Percentiles rank a stretch among this genome's conserved stretches.
Conservation (phyloP, 345 rosid genomes). For the Eucalyptus pauciflora region DNA sequence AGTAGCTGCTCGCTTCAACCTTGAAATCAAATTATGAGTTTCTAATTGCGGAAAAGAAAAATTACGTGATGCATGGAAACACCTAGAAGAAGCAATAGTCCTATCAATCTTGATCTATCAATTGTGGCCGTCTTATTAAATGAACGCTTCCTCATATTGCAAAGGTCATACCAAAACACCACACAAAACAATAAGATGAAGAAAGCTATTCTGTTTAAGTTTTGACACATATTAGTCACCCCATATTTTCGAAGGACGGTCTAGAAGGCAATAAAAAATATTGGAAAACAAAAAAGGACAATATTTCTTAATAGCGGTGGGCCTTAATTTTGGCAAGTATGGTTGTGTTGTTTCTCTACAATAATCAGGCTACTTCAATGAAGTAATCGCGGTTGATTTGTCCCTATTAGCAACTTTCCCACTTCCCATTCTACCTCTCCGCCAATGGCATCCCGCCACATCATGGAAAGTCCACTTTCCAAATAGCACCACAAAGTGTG, state of each 20-base stretch:
- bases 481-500: no score
- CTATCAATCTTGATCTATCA: rapidly evolving
- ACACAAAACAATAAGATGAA: neutral
- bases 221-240: neutral
- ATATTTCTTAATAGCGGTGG: neutral
- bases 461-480: no score
- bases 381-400: neutral
- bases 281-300: neutral
- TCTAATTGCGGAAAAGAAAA: no score
- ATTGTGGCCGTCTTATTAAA: no score
- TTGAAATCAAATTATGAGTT: no score
- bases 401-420: neutral
- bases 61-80: no score
- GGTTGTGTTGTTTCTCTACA: neutral
- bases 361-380: neutral
- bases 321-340: neutral
- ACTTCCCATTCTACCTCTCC: rapidly evolving
- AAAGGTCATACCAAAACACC: neutral
- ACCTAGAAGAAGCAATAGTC: rapidly evolving
- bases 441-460: rapidly evolving
- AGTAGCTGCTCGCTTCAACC: no score
- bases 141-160: neutral
- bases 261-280: neutral
- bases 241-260: neutral
- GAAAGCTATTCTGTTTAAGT: neutral